phyloP scores from a whole-genome alignment of 306 rosid genomes.

The Luffa aegyptiaca region DNA sequence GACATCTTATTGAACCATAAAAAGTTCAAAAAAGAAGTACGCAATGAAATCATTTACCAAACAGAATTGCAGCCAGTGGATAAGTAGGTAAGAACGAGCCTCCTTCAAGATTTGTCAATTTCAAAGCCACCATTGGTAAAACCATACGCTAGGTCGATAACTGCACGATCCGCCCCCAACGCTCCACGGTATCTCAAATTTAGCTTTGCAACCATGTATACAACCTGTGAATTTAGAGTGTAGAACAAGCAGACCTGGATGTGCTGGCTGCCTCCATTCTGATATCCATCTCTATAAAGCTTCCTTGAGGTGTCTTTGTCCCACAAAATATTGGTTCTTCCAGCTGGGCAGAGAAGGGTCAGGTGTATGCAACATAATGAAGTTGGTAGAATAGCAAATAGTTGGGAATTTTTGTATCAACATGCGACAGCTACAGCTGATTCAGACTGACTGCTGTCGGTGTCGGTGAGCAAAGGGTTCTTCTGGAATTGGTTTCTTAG shows the following conservation, averaged over 20 bases:
- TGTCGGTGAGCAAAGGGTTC: slow-evolving; percentile 49
- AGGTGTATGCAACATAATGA: background rate
- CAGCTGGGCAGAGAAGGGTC: background rate
- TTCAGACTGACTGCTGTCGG: slow-evolving; percentile 33
- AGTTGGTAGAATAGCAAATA: slow-evolving; percentile 1
- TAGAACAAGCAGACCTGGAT: background rate
- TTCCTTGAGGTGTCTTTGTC: slow-evolving; percentile 5
- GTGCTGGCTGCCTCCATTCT: background rate
- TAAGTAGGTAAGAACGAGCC: background rate
- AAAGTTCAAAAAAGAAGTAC: background rate
- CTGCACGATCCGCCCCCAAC: background rate
- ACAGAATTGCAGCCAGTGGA: background rate
- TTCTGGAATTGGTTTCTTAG: slow-evolving; percentile 78
- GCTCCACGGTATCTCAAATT: background rate
- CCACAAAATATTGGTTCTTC: background rate
- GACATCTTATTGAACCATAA: background rate
- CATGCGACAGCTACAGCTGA: slow-evolving; percentile 47
- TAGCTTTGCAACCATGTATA: background rate
- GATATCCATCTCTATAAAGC: slow-evolving; percentile 13
- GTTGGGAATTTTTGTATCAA: slow-evolving; percentile 22
- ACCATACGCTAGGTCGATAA: background rate
- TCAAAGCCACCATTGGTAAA: background rate
- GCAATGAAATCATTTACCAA: background rate
- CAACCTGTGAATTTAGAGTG: background rate
- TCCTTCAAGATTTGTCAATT: background rate